Evolutionary conservation across 2,329 filamentous ascomycete species (phyloP).

Genomic region (Botrytis sinoallii): DNA sequence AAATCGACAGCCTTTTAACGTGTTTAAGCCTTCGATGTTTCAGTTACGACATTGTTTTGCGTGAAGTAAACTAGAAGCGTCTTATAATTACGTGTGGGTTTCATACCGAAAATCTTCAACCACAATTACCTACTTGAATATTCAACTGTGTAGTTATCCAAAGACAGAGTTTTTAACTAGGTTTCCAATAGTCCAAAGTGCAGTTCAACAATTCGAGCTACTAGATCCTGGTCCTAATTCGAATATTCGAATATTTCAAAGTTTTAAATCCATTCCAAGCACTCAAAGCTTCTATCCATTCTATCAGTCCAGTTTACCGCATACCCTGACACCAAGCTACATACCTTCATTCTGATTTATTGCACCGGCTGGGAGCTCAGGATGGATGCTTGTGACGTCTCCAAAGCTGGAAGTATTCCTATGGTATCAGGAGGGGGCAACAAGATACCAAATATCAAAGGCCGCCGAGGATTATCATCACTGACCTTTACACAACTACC

Average conservation of each 20-base stretch:
- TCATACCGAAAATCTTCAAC: too few relatives aligned
- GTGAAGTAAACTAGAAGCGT: not conserved
- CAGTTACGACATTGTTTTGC: not conserved
- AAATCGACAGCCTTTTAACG: rapidly evolving
- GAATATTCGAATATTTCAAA: not conserved
- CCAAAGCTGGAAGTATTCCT: not conserved
- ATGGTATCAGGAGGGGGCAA: not conserved
- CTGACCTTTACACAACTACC: not conserved
- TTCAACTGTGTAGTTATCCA: too few relatives aligned
- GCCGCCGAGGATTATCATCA: not conserved
- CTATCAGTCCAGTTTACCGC: not conserved
- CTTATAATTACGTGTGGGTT: too few relatives aligned
- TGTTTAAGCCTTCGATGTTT: not conserved
- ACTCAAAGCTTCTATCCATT: not conserved
- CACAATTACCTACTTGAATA: not conserved
- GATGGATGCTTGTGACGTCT: not conserved
- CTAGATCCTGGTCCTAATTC: not conserved
- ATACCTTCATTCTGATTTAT: rapidly evolving
- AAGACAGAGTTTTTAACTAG: too few relatives aligned
- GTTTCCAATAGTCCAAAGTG: not conserved
- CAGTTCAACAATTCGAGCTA: rapidly evolving
- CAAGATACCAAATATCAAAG: not conserved
- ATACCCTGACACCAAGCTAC: not conserved
- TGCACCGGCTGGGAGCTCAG: rapidly evolving
- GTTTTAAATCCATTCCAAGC: not conserved